Evolutionary conservation across 1,284 basidiomycete species (phyloP).

Genomic region (Ceratobasidium sp.): DNA sequence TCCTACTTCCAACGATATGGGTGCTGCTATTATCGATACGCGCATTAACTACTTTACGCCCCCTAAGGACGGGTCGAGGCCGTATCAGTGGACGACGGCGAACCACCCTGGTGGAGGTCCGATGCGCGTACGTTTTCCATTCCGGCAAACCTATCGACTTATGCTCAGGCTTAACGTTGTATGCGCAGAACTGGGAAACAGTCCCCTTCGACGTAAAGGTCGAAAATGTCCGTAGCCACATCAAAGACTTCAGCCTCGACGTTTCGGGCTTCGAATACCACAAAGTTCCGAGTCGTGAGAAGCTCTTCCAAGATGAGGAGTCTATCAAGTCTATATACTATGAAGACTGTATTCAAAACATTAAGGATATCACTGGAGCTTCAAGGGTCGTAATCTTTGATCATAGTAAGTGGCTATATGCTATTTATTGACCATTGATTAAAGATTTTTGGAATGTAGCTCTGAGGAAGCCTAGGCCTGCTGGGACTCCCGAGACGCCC

Average conservation of each 20-base stretch:
- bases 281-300: constrained; percentile 58
- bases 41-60: too few relatives aligned
- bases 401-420: constrained; percentile 64
- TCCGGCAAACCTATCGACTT: too few relatives aligned
- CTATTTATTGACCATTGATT: neutral
- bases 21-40: too few relatives aligned
- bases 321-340: constrained; percentile 69
- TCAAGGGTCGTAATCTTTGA: constrained; percentile 72
- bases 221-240: constrained; percentile 70
- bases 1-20: too few relatives aligned
- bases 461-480: constrained; percentile 62
- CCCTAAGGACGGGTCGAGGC: too few relatives aligned
- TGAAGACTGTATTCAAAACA: constrained; percentile 68
- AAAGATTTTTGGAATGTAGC: constrained; percentile 53
- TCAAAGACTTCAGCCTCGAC: constrained; percentile 65
- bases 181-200: constrained; percentile 45
- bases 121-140: too few relatives aligned
- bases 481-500: constrained; percentile 57
- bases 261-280: constrained; percentile 69
- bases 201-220: constrained; percentile 59
- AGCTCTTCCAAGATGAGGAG: constrained; percentile 59
- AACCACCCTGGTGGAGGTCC: too few relatives aligned
- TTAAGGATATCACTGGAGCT: constrained; percentile 73
- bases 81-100: too few relatives aligned
- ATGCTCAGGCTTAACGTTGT: too few relatives aligned